Conservation (phyloP, 2,329 filamentous ascomycete species). For the Talaromyces marneffei region DNA sequence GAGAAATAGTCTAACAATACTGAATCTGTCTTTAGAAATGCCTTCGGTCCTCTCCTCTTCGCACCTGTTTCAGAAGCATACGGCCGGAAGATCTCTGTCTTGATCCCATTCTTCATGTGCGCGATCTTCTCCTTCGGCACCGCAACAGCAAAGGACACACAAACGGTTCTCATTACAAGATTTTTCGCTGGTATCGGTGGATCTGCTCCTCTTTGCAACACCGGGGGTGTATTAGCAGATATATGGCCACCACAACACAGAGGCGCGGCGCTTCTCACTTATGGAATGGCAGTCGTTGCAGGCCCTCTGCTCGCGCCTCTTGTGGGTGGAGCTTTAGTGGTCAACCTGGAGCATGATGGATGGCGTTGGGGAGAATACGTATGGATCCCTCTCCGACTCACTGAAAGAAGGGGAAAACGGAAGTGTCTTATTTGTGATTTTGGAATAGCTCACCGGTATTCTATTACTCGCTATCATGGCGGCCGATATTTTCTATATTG, state of each 20-base stretch:
- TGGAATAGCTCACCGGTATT: neutral
- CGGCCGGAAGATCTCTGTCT: slow-evolving; percentile 4
- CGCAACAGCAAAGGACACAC: slow-evolving; percentile 3
- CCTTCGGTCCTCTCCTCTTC: neutral
- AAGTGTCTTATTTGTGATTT: neutral
- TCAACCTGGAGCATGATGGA: slow-evolving; percentile 1
- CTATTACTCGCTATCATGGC: neutral
- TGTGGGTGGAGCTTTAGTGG: neutral
- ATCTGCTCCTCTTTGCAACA: neutral
- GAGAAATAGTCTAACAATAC: neutral
- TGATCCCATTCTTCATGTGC: slow-evolving; percentile 2
- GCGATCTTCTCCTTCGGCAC: slow-evolving; percentile 7
- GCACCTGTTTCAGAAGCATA: slow-evolving; percentile 2
- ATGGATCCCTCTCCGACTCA: neutral
- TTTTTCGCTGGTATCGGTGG: neutral
- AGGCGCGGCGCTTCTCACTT: neutral
- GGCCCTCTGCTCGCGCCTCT: neutral
- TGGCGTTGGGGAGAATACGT: slow-evolving; percentile 1
- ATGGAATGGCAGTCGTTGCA: neutral
- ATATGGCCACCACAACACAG: slow-evolving; percentile 5
- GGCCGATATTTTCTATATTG: neutral
- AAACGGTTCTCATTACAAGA: slow-evolving; percentile 3
- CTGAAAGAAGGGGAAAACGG: too few species aligned
- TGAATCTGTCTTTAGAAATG: neutral
- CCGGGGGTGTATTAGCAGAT: neutral